These are phyloP conservation scores for Amniculicola lignicola DNA, from an alignment of 495 filamentous ascomycete genomes.

Conservation along the genomic window DNA sequence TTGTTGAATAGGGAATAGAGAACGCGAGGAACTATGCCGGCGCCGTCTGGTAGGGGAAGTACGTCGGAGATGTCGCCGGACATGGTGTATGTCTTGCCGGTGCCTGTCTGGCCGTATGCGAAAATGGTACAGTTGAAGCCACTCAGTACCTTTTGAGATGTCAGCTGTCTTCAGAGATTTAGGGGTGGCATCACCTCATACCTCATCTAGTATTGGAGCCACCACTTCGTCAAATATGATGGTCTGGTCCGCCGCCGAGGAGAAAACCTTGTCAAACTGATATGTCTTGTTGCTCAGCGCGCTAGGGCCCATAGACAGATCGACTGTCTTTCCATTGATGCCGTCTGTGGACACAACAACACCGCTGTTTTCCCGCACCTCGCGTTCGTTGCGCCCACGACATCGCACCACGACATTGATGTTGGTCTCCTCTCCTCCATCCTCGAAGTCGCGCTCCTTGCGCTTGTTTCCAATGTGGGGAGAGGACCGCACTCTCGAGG, in stretches of 20 bases:
- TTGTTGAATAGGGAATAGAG: conserved; percentile 82
- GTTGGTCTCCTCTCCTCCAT: conserved; percentile 78
- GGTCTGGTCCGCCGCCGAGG: conserved; percentile 86
- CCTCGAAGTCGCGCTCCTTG: conserved; percentile 79
- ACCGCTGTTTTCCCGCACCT: conserved; percentile 87
- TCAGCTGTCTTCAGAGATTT: not conserved
- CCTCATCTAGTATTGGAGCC: conserved; percentile 85
- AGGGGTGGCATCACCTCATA: conserved; percentile 47
- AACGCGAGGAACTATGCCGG: conserved; percentile 89
- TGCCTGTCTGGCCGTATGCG: conserved; percentile 96
- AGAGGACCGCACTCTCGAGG: conserved; percentile 50
- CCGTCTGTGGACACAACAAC: conserved; percentile 87
- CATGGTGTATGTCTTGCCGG: conserved; percentile 99
- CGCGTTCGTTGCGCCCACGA: conserved; percentile 85
- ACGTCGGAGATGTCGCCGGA: conserved; percentile 92
- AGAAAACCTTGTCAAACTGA: conserved; percentile 95
- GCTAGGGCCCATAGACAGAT: conserved; percentile 88
- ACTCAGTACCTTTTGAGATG: conserved; percentile 66
- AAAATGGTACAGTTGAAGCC: conserved; percentile 99
- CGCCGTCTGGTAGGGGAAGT: conserved; percentile 78
- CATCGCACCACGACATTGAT: conserved; percentile 97
- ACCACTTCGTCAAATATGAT: conserved; percentile 95
- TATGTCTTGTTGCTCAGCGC: conserved; percentile 94
- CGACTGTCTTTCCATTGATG: conserved; percentile 74
- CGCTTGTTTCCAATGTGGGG: conserved; percentile 58